Evolutionary conservation across 2,329 filamentous ascomycete species (phyloP), one percentile per base, ranked within the genome.

Genomic region (Fusarium poae): DNA sequence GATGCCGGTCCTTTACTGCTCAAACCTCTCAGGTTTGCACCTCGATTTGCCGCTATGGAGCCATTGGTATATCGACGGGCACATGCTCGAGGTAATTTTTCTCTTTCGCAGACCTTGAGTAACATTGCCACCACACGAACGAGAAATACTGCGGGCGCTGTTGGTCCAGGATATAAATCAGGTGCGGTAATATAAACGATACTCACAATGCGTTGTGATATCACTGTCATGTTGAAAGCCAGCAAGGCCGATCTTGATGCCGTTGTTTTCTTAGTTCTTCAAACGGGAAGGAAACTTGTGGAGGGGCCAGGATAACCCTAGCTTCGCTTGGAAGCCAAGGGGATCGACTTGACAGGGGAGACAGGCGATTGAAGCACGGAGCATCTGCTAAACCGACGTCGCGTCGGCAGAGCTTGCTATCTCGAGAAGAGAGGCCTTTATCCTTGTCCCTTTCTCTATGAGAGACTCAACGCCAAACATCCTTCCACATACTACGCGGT

Each of bases 241-340:
- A 51, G 48, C 35, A 56, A 63, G 65, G 64, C 52, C 51, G 72
- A 74, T 73, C 70, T 54, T 65, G 57, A 62, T 71, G 49, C 57
- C 44, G 55, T 69, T 66, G 23, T 66, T 62, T 67, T 61, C 59
- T 64, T 73, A 73, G 72, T 69, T 58, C 64, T 62, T 57, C 52
- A 62, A 60, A 67, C 56, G 57, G 62, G 46, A 62, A 59, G 59
- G 58, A 69, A 67, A 61, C 57, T 65, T 74, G 72, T 72, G 72
- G 72, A 75, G 73, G 68, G 71, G 62, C 73, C 62, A 74, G 73
- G 73, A 68, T 75, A 69, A 68, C 73, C 73, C 73, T 74, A 73
- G 73, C 55, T 63, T 69, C 45, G 48, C 64, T 65, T 52, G 43
- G 52, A 61, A 55, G 60, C 62, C 69, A 74, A 64, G 65, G 54